Evolutionary conservation across 345 rosid species (phyloP).

Genomic region (Nephelium lappaceum): DNA sequence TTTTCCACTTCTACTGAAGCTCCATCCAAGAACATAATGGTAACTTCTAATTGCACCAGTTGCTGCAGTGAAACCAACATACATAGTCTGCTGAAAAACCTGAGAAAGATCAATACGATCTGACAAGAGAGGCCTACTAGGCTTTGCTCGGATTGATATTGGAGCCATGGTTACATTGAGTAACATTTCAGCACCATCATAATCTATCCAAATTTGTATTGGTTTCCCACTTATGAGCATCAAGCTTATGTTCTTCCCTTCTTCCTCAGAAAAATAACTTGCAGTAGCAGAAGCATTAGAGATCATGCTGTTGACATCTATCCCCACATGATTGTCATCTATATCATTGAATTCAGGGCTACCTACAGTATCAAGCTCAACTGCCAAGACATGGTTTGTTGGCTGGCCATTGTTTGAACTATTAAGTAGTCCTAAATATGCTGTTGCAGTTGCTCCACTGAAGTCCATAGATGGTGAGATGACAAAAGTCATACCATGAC

Average conservation of each 20-base stretch:
- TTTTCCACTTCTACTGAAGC: slow-evolving; percentile 52
- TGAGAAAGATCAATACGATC: slow-evolving; percentile 24
- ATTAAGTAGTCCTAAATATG: slow-evolving; percentile 58
- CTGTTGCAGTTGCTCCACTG: slow-evolving; percentile 9
- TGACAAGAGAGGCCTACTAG: slow-evolving; percentile 40
- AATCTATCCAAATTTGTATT: slow-evolving; percentile 62
- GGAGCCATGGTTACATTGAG: slow-evolving; percentile 42
- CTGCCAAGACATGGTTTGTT: slow-evolving; percentile 49
- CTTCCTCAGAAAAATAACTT: slow-evolving; percentile 33
- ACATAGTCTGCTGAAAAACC: slow-evolving; percentile 13
- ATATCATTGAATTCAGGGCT: background rate
- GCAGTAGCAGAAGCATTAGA: slow-evolving; percentile 38
- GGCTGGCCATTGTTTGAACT: slow-evolving; percentile 32
- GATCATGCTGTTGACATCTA: slow-evolving; percentile 45
- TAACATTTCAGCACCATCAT: slow-evolving; percentile 32
- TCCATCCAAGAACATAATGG: slow-evolving; percentile 69
- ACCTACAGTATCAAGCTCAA: slow-evolving; percentile 10
- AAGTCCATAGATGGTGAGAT: slow-evolving; percentile 38
- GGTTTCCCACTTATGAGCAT: slow-evolving; percentile 33
- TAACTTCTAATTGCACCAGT: slow-evolving; percentile 40
- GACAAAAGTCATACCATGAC: slow-evolving; percentile 41
- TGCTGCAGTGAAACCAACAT: slow-evolving; percentile 40
- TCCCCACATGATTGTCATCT: slow-evolving; percentile 31
- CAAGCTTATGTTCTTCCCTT: slow-evolving; percentile 18
- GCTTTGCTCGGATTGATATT: slow-evolving; percentile 22